Conservation (phyloP, 352 stramenopile species). For the Phytopythium delawarense region DNA sequence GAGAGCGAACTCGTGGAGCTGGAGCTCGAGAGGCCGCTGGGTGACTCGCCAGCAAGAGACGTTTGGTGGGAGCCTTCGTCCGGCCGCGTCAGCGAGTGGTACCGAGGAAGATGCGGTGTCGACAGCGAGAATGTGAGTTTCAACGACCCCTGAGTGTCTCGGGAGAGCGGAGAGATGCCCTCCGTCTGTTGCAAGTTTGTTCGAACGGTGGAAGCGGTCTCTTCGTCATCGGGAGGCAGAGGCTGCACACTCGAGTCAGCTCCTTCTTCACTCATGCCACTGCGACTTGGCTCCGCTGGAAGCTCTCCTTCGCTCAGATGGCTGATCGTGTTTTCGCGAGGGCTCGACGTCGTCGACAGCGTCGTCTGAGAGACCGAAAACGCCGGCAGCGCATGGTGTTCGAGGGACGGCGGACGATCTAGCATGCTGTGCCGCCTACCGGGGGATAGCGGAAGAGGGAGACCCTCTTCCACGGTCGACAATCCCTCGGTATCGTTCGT, state of each 20-base stretch:
- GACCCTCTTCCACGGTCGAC: background rate
- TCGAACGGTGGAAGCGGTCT: background rate
- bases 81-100: conserved; percentile 1
- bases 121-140: background rate
- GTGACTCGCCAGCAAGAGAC: conserved; percentile 5
- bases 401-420: background rate
- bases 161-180: background rate
- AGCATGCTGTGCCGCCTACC: background rate
- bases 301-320: background rate
- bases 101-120: background rate
- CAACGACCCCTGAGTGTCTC: background rate
- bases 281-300: background rate
- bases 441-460: background rate
- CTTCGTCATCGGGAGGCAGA: background rate
- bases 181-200: background rate
- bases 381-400: background rate
- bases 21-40: background rate
- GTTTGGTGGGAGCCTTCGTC: conserved; percentile 1
- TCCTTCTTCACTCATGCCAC: background rate
- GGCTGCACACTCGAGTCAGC: background rate
- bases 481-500: background rate
- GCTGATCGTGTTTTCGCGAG: background rate
- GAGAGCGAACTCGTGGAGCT: conserved; percentile 1
- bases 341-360: background rate
- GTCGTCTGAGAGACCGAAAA: background rate